Evolutionary conservation across 768 basidiomycete genomes (phyloP).

Genomic region (Agaricus blazei): DNA sequence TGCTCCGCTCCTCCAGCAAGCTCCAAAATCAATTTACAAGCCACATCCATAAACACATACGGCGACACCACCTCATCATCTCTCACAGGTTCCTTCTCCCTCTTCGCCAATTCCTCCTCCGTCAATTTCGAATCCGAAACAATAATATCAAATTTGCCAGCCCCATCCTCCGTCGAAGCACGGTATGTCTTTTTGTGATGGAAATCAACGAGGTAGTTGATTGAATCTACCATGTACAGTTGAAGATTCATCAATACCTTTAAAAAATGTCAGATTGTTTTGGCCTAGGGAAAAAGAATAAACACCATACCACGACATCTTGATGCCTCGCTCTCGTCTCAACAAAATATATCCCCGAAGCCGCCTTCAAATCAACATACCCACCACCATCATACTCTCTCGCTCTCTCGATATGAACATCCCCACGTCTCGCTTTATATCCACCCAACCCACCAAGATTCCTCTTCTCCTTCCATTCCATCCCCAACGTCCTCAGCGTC

Average conservation of each 20-base stretch:
- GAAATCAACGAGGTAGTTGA: conserved; percentile 97
- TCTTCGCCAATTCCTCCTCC: conserved; percentile 32
- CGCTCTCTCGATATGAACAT: conserved; percentile 54
- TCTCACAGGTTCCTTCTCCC: conserved; percentile 39
- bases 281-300: not conserved
- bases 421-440: conserved; percentile 27
- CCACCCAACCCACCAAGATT: conserved; percentile 71
- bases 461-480: conserved; percentile 97
- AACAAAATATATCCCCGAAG: conserved; percentile 84
- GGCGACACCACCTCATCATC: conserved; percentile 77
- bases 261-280: not conserved
- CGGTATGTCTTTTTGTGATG: conserved; percentile 94
- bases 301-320: conserved; percentile 77
- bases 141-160: conserved; percentile 68
- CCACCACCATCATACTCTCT: conserved; percentile 56
- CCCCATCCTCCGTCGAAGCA: conserved; percentile 61
- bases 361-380: conserved; percentile 59
- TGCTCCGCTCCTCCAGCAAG: conserved; percentile 62
- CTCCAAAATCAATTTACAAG: conserved; percentile 90
- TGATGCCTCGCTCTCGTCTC: conserved; percentile 89
- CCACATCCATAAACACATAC: conserved; percentile 95
- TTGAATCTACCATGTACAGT: conserved; percentile 91
- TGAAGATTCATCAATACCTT: conserved; percentile 97
- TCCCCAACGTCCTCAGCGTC: conserved; percentile 81
- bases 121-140: conserved; percentile 41